These are phyloP conservation scores for Ustilago esculenta DNA, from an alignment of 1,284 basidiomycete species.

Conservation along the genomic window DNA sequence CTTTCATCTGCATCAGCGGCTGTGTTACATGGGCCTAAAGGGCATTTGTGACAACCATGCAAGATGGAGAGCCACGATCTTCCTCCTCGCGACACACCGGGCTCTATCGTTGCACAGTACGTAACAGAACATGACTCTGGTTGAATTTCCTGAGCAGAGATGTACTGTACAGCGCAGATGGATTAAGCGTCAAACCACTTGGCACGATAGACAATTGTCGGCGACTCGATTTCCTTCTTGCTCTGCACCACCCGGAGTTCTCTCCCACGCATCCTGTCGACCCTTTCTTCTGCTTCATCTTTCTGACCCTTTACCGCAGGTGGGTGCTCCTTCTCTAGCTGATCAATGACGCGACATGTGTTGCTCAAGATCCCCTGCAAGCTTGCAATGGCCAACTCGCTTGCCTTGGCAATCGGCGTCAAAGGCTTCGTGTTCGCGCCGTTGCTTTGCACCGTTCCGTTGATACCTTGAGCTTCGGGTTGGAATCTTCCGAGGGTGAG, in stretches of 20 bases:
- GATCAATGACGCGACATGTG: slow-evolving; percentile 40
- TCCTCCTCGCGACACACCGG: too few species aligned
- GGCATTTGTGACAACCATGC: too few species aligned
- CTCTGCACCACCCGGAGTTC: slow-evolving; percentile 64
- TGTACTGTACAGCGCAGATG: too few species aligned
- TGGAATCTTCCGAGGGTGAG: slow-evolving; percentile 84
- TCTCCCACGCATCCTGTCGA: slow-evolving; percentile 58
- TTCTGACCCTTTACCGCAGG: not conserved
- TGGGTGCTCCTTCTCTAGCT: slow-evolving; percentile 9
- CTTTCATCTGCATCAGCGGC: too few species aligned
- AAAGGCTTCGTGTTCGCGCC: slow-evolving; percentile 54
- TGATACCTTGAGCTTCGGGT: not conserved
- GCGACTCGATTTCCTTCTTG: slow-evolving; percentile 54
- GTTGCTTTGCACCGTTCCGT: not conserved
- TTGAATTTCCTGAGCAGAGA: not conserved
- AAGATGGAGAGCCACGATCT: too few species aligned
- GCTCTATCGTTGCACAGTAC: too few species aligned
- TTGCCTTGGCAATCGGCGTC: slow-evolving; percentile 72
- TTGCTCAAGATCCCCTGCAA: slow-evolving; percentile 81
- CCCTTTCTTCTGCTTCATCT: slow-evolving; percentile 45
- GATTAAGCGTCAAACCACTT: slow-evolving; percentile 30
- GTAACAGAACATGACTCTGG: too few species aligned
- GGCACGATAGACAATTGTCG: slow-evolving; percentile 52
- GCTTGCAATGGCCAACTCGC: slow-evolving; percentile 75
- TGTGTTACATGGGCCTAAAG: too few species aligned